Conservation (phyloP, 305 asterid genomes). For the Fraxinus albicans region DNA sequence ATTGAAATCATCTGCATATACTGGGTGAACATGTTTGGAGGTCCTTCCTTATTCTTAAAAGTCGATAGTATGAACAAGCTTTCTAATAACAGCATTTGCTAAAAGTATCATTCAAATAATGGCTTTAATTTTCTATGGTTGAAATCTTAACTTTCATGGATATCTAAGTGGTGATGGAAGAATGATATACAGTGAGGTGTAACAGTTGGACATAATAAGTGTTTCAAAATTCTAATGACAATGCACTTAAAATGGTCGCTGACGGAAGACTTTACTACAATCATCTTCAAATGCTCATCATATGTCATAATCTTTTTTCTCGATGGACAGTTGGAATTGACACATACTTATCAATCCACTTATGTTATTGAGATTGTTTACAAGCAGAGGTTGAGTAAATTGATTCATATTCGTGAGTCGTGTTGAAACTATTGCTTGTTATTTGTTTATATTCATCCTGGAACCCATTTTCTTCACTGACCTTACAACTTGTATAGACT, state of each 20-base stretch:
- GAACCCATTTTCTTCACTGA: neutral
- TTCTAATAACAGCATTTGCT: neutral
- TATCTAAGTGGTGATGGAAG: neutral
- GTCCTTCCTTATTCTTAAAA: neutral
- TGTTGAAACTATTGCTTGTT: neutral
- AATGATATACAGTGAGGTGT: neutral
- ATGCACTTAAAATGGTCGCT: neutral
- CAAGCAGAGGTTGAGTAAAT: neutral
- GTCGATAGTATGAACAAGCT: neutral
- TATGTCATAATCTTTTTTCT: neutral
- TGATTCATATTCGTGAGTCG: neutral
- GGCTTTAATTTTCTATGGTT: neutral
- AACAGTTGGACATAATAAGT: neutral
- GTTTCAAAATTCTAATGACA: neutral
- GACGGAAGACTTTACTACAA: neutral
- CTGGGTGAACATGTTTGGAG: neutral
- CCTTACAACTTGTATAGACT: neutral
- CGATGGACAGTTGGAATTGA: neutral
- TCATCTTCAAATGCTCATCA: neutral
- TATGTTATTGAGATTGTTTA: constrained; percentile 1
- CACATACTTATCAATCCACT: neutral
- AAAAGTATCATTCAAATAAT: neutral
- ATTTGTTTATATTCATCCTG: neutral
- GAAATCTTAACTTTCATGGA: neutral
- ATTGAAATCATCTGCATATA: neutral